Base-by-base conservation (phyloP, 257 asterid species). In the Rhazya stricta region DNA sequence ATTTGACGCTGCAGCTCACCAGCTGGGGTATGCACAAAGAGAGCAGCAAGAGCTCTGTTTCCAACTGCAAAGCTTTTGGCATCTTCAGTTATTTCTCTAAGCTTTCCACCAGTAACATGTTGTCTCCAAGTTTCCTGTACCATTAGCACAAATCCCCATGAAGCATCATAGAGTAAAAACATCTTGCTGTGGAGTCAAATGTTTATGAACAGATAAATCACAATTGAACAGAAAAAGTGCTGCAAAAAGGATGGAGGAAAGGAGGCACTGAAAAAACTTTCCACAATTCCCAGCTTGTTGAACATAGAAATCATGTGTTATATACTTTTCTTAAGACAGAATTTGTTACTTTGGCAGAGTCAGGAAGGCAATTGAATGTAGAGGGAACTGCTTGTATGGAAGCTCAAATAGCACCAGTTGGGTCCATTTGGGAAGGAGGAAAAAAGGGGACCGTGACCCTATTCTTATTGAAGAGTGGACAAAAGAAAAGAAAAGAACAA, bases 1-100 rank as follows among this genome's bases (percentile, higher is more conserved):
- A 95, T 95, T 84, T 92, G 98, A 39, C 98, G 96, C 86, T 95
- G 98, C 83, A 95, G 93, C 82, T 95, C 99, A 25, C 99, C 99
- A 74, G 99, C 99, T 43, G 99, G 99, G 51, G 99, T 95, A 78
- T 95, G 99, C 77, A 95, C 99, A 76, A 95, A 95, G 25, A 95
- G 90, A 69, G 96, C 91, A 7, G 99, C 98, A 73, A 92, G 96
- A 72, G 88, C 95, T 86, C 89, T 88, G 85, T 91, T 95, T 80
- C 98, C 99, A 74, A 80, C 85, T 16, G 99, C 92, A 79, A 83
- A 95, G 72, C 67, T 60, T 80, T 95, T 95, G 77, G 98, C 99
- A 77, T 95, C 98, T 83, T 92, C 99, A 2, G 99, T 92, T 79
- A 92, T 89, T 88, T 95, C 98, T 83, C 97, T 86, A 70, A 95